A percentile compares a stretch with the other conserved stretches of the same genome.
Conservation (phyloP, 768 basidiomycete genomes). For the Podaxis rugospora region DNA sequence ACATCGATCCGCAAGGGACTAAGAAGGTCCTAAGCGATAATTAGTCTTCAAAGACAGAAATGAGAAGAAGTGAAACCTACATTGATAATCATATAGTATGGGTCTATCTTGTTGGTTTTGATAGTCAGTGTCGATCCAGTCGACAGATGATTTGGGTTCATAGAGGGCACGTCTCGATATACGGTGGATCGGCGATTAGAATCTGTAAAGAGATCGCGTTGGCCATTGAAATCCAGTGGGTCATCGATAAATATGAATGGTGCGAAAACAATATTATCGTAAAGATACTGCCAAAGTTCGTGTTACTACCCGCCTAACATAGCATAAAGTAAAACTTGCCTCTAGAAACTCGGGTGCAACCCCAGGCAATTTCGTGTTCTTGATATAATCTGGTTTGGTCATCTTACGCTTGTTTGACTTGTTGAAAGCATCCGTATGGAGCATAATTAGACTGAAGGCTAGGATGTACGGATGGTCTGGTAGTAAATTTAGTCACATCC, state of each 20-base stretch:
- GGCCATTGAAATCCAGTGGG: slow-evolving; percentile 65
- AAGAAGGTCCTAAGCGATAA: slow-evolving; percentile 50
- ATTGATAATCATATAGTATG: slow-evolving; percentile 85
- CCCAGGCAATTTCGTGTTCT: slow-evolving; percentile 87
- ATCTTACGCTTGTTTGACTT: slow-evolving; percentile 97
- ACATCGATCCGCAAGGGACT: slow-evolving; percentile 68
- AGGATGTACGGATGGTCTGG: slow-evolving; percentile 92
- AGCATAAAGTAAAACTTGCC: slow-evolving; percentile 39
- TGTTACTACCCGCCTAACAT: not conserved
- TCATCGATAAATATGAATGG: slow-evolving; percentile 98
- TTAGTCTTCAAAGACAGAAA: slow-evolving; percentile 3
- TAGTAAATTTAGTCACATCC: not conserved
- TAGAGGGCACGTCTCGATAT: slow-evolving; percentile 16
- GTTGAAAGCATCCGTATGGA: slow-evolving; percentile 98
- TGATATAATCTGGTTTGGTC: slow-evolving; percentile 91
- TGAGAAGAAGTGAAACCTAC: slow-evolving; percentile 34
- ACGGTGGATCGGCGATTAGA: slow-evolving; percentile 33
- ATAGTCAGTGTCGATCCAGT: slow-evolving; percentile 31
- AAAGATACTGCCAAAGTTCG: slow-evolving; percentile 65
- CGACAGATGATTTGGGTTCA: slow-evolving; percentile 17
- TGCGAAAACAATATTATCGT: slow-evolving; percentile 93
- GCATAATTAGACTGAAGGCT: slow-evolving; percentile 97
- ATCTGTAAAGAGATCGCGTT: slow-evolving; percentile 45
- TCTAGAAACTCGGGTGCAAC: slow-evolving; percentile 80
- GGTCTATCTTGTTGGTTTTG: slow-evolving; percentile 74